Evolutionary conservation across 1,284 basidiomycete genomes (phyloP).

Genomic region (Moesziomyces sp.): DNA sequence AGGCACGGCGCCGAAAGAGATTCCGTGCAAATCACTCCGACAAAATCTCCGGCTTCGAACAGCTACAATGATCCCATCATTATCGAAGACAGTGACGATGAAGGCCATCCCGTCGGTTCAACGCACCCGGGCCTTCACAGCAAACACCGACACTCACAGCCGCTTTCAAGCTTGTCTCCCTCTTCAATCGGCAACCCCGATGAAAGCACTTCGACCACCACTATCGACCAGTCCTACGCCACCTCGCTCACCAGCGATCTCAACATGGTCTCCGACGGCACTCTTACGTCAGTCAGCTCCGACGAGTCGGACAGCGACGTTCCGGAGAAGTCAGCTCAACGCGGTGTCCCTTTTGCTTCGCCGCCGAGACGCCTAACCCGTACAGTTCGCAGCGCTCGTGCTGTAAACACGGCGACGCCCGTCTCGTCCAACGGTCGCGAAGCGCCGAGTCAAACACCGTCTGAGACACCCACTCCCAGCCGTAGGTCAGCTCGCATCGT

Average conservation of each 20-base stretch:
- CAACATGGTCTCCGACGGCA: constrained; percentile 21
- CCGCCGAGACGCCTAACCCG: constrained; percentile 5
- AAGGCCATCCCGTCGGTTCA: not conserved
- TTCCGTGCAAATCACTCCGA: not conserved
- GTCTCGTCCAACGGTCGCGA: constrained; percentile 3
- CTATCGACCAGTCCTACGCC: constrained; percentile 24
- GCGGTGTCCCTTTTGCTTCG: not conserved
- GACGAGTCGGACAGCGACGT: constrained; percentile 21
- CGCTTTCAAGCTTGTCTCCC: not conserved
- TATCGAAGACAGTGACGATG: constrained; percentile 22
- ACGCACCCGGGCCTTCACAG: no score
- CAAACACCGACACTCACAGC: not conserved
- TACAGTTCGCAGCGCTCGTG: not conserved
- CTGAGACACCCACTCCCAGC: constrained; percentile 25
- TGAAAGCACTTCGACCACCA: constrained; percentile 15
- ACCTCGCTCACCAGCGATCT: constrained; percentile 29
- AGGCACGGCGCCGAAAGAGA: not conserved
- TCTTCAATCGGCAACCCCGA: constrained; percentile 4
- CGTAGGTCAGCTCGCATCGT: constrained; percentile 43
- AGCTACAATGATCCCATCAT: constrained; percentile 15
- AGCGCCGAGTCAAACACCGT: constrained; percentile 3
- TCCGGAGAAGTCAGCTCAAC: constrained; percentile 2
- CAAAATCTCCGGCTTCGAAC: not conserved
- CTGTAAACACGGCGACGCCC: constrained; percentile 3
- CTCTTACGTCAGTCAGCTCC: constrained; percentile 31